These are phyloP conservation scores for Aspergillus pseudonomiae DNA, from an alignment of 2,329 filamentous ascomycete genomes.

Conservation along the genomic window DNA sequence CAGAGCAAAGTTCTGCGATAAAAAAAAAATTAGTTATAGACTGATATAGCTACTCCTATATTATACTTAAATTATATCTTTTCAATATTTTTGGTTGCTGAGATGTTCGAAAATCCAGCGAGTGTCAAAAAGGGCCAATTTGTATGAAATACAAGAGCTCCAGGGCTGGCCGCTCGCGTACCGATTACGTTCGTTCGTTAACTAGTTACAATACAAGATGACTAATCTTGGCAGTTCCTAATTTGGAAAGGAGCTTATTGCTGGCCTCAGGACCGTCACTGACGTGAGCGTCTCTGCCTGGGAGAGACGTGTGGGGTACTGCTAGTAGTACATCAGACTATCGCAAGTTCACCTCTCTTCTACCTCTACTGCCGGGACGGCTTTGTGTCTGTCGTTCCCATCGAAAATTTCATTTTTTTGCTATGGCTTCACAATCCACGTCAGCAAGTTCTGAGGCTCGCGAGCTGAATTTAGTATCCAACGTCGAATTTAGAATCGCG, in stretches of 20 bases:
- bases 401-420: conserved; percentile 12
- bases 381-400: neutral
- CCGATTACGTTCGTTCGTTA: too few relatives aligned
- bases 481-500: conserved; percentile 81
- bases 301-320: conserved; percentile 1
- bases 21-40: too few relatives aligned
- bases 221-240: conserved; percentile 20
- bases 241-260: conserved; percentile 17
- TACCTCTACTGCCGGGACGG: neutral
- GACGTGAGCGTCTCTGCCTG: conserved; percentile 24
- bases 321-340: neutral
- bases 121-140: too few relatives aligned
- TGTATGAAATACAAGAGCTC: too few relatives aligned
- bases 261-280: conserved; percentile 18
- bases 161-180: too few relatives aligned
- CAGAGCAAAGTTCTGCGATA: too few relatives aligned
- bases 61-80: too few relatives aligned
- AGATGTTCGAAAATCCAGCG: too few relatives aligned
- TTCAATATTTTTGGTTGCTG: too few relatives aligned
- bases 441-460: conserved; percentile 54
- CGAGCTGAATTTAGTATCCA: conserved; percentile 80
- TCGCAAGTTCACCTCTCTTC: conserved; percentile 2
- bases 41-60: too few relatives aligned
- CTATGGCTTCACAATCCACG: conserved; percentile 37
- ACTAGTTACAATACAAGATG: conserved; percentile 7